phyloP scores from a whole-genome alignment of 2,329 filamentous ascomycete species.

The Beauveria medogensis region DNA sequence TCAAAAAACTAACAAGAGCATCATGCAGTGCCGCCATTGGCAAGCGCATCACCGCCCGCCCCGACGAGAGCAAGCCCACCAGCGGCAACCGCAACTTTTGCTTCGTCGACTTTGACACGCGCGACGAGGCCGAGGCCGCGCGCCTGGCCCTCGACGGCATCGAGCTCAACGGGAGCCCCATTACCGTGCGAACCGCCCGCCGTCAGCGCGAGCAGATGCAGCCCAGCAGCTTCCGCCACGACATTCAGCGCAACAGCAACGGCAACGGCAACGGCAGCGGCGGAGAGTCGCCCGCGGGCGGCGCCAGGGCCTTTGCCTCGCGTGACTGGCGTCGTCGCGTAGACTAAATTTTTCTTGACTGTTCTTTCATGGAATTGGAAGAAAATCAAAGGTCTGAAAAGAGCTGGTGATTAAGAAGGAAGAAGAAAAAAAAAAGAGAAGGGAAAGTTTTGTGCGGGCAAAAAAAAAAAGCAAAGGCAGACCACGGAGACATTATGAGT shows the following conservation, averaged over 20 bases:
- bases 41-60: slow-evolving; percentile 49
- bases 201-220: slow-evolving; percentile 5
- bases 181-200: slow-evolving; percentile 9
- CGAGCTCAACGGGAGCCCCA: slow-evolving; percentile 17
- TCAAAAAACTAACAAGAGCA: not conserved
- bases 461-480: not conserved
- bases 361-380: too few relatives aligned
- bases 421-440: not conserved
- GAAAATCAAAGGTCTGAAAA: not conserved
- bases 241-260: slow-evolving; percentile 1
- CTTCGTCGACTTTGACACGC: slow-evolving; percentile 54
- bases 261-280: not conserved
- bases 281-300: not conserved
- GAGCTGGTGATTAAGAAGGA: too few relatives aligned
- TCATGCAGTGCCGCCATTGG: slow-evolving; percentile 25
- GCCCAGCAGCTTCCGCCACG: not conserved
- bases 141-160: slow-evolving; percentile 33
- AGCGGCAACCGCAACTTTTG: slow-evolving; percentile 54
- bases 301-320: slow-evolving; percentile 6
- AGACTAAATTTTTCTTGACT: not conserved
- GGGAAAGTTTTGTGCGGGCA: not conserved
- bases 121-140: slow-evolving; percentile 45
- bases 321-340: slow-evolving; percentile 11
- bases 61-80: slow-evolving; percentile 40
- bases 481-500: not conserved